phyloP scores from a whole-genome alignment of 768 basidiomycete genomes.

The Auriscalpium orientale region DNA sequence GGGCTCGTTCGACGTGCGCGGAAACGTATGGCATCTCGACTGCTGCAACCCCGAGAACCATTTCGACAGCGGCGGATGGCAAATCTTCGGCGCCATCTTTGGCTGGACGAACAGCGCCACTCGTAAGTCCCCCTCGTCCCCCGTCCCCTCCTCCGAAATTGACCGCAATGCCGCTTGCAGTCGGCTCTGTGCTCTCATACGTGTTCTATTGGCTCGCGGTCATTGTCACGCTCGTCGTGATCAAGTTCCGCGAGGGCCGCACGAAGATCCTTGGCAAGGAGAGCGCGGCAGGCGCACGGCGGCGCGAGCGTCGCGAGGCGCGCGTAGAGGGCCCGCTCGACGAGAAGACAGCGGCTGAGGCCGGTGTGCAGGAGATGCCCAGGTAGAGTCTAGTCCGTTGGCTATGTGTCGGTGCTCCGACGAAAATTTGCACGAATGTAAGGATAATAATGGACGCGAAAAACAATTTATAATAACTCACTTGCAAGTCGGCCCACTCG shows the following conservation, averaged over 20 bases:
- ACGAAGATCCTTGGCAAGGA: not conserved
- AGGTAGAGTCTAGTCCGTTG: too few relatives aligned
- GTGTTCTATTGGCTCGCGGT: slow-evolving; percentile 90
- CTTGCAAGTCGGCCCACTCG: too few relatives aligned
- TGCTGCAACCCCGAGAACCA: slow-evolving; percentile 67
- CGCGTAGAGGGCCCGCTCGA: not conserved
- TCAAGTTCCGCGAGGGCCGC: slow-evolving; percentile 46
- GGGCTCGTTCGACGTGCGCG: slow-evolving; percentile 73
- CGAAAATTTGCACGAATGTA: too few relatives aligned
- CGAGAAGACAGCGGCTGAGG: not conserved
- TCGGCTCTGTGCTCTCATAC: slow-evolving; percentile 80
- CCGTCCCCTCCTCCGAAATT: not conserved
- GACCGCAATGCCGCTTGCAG: slow-evolving; percentile 20
- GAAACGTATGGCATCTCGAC: slow-evolving; percentile 83
- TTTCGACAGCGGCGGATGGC: slow-evolving; percentile 53
- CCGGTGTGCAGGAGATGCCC: not conserved
- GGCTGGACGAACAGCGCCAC: slow-evolving; percentile 87
- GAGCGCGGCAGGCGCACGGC: not conserved
- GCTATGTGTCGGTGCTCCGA: too few relatives aligned
- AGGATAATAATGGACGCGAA: too few relatives aligned
- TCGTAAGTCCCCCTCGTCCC: slow-evolving; percentile 28
- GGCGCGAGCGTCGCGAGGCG: not conserved
- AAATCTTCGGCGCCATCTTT: slow-evolving; percentile 77
- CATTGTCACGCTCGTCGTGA: slow-evolving; percentile 52
- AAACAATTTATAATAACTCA: too few relatives aligned